phyloP scores from a whole-genome alignment of 768 basidiomycete species.

The Rhizopogon sp. region DNA sequence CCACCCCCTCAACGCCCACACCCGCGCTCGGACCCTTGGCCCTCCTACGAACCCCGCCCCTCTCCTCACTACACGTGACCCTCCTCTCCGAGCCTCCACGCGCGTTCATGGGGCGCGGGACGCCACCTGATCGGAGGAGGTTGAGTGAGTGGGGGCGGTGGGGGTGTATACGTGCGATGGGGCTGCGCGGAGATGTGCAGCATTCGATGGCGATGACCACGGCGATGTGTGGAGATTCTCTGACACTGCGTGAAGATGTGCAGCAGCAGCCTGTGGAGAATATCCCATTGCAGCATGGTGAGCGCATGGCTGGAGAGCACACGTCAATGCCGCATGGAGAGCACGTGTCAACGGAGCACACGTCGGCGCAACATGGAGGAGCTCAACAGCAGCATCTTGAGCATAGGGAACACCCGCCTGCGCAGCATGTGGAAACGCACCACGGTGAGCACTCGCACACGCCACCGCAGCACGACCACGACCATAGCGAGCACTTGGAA shows the following conservation, averaged over 20 bases:
- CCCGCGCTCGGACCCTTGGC: conserved; percentile 1
- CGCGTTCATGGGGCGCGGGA: conserved; percentile 30
- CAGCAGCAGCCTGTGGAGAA: too few species aligned
- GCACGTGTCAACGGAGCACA: too few species aligned
- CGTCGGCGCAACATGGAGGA: too few species aligned
- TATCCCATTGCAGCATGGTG: too few species aligned
- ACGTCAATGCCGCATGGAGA: too few species aligned
- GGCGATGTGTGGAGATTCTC: too few species aligned
- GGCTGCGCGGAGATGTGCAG: too few species aligned
- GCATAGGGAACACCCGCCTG: too few species aligned
- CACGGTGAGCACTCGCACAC: conserved; percentile 2
- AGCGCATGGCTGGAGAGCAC: too few species aligned
- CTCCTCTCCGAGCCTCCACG: conserved; percentile 26
- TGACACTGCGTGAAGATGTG: too few species aligned
- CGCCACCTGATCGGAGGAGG: conserved; percentile 25
- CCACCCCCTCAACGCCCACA: neutral
- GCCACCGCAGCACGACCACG: neutral
- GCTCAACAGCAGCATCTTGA: too few species aligned
- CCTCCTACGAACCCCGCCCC: conserved; percentile 13
- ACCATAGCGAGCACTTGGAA: conserved; percentile 1
- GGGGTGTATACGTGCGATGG: neutral
- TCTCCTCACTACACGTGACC: conserved; percentile 27
- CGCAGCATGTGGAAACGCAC: neutral
- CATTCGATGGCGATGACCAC: too few species aligned
- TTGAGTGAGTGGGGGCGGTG: conserved; percentile 25